phyloP scores from a whole-genome alignment of 371 early-diverging fungal species.

The Phascolomyces articulosus region DNA sequence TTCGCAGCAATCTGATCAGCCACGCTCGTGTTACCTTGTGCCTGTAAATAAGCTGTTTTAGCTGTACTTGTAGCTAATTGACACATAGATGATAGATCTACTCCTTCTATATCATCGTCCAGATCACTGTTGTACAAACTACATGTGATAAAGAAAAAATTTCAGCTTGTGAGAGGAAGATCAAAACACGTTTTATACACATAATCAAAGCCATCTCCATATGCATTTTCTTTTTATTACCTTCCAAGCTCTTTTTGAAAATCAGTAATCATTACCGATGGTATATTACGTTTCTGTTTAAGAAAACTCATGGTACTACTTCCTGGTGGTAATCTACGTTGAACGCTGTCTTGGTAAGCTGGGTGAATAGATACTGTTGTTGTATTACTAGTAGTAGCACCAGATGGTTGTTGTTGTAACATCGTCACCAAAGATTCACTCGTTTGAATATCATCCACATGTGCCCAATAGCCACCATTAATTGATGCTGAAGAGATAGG shows the following conservation, averaged over 20 bases:
- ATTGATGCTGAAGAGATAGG: slow-evolving; percentile 39
- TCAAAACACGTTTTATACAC: too few relatives aligned
- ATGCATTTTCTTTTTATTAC: slow-evolving; percentile 25
- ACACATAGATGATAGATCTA: slow-evolving; percentile 55
- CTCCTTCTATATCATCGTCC: slow-evolving; percentile 48
- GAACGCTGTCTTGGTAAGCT: slow-evolving; percentile 51
- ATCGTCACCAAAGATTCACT: slow-evolving; percentile 22
- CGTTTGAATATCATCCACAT: slow-evolving; percentile 44
- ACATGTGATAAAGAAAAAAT: slow-evolving; percentile 13
- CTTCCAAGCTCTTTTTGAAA: slow-evolving; percentile 53
- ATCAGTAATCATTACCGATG: slow-evolving; percentile 70
- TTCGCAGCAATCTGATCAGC: slow-evolving; percentile 50
- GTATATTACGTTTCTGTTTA: slow-evolving; percentile 56
- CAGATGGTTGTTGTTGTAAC: slow-evolving; percentile 15
- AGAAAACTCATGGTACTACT: slow-evolving; percentile 79
- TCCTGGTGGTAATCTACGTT: slow-evolving; percentile 67
- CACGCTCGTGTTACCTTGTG: slow-evolving; percentile 44
- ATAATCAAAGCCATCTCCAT: not conserved
- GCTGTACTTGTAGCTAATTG: slow-evolving; percentile 60
- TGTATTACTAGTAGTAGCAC: not conserved
- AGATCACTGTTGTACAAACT: slow-evolving; percentile 71
- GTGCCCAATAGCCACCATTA: slow-evolving; percentile 35
- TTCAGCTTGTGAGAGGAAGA: too few relatives aligned
- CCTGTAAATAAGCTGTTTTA: slow-evolving; percentile 53
- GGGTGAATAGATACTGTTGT: slow-evolving; percentile 24